Percentiles rank a stretch among this genome's conserved stretches.
phyloP scores from a whole-genome alignment of 306 rosid species.

The Quercus cerris region DNA sequence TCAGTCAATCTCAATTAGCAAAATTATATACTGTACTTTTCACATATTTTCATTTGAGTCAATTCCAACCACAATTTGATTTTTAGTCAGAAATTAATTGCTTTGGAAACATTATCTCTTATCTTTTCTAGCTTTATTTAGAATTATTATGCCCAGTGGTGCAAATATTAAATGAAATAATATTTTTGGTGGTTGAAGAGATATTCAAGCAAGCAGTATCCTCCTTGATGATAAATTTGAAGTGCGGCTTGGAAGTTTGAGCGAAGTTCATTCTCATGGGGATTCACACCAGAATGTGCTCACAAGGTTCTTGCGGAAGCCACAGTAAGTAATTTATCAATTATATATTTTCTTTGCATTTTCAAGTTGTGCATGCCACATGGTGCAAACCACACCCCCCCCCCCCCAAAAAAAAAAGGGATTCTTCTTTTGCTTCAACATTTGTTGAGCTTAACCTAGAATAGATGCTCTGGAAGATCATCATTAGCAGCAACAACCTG shows the following conservation, averaged over 20 bases:
- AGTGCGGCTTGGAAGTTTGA: constrained; percentile 96
- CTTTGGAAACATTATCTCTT: neutral
- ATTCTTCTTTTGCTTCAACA: neutral
- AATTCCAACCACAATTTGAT: neutral
- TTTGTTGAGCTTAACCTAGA: neutral
- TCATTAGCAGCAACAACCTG: no score
- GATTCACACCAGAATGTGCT: constrained; percentile 65
- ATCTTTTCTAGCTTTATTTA: neutral
- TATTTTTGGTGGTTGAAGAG: constrained; percentile 51
- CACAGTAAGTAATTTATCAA: constrained; percentile 51
- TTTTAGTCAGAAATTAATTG: neutral
- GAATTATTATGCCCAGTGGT: neutral
- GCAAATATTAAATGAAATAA: constrained; percentile 17
- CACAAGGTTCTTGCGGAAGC: constrained; percentile 69
- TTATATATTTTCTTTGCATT: neutral
- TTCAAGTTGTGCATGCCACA: neutral
- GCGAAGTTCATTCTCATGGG: constrained; percentile 68
- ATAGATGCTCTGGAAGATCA: no score
- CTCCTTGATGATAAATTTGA: constrained; percentile 95
- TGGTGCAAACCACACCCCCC: neutral
- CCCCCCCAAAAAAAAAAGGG: no score
- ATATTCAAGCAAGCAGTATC: constrained; percentile 93
- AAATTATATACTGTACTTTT: neutral
- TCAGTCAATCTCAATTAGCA: neutral
- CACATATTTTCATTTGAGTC: neutral